Percentiles rank a stretch among this genome's conserved stretches.
Conservation (phyloP, 75 land plant genomes). For the Pinus tabuliformis region DNA sequence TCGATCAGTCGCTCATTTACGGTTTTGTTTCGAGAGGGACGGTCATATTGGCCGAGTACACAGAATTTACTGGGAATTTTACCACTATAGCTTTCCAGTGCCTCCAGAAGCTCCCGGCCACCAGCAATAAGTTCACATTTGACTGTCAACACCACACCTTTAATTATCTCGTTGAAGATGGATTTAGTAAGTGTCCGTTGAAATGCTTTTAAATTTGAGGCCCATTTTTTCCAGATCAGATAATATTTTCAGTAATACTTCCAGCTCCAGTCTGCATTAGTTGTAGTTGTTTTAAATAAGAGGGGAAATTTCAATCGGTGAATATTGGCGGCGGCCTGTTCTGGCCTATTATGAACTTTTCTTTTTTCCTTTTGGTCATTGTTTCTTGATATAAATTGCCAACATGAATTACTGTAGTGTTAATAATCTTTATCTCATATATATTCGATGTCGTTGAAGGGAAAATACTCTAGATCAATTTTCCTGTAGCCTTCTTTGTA, state of each 20-base stretch:
- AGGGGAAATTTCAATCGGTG: too few species aligned
- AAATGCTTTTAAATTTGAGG: too few species aligned
- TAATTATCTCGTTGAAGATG: slow-evolving; percentile 70
- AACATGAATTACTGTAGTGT: neutral
- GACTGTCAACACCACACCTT: slow-evolving; percentile 69
- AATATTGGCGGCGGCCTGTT: too few species aligned
- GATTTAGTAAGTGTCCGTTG: slow-evolving; percentile 39
- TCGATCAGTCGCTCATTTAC: slow-evolving; percentile 54
- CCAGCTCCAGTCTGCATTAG: too few species aligned
- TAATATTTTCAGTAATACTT: too few species aligned
- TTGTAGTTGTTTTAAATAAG: too few species aligned
- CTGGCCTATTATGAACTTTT: too few species aligned
- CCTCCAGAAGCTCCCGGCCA: slow-evolving; percentile 63
- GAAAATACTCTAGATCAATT: too few species aligned
- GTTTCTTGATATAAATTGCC: neutral
- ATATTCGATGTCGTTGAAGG: too few species aligned
- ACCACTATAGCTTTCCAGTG: slow-evolving; percentile 55
- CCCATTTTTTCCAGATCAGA: too few species aligned
- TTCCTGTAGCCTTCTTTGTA: too few species aligned
- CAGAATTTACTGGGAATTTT: slow-evolving; percentile 67
- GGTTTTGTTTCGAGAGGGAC: slow-evolving; percentile 63
- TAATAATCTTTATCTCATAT: neutral
- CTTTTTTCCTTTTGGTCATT: neutral
- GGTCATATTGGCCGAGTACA: slow-evolving; percentile 56
- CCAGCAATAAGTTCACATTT: slow-evolving; percentile 77